phyloP scores from a whole-genome alignment of 148 eudicot genomes.

The Amaranthus palmeri region DNA sequence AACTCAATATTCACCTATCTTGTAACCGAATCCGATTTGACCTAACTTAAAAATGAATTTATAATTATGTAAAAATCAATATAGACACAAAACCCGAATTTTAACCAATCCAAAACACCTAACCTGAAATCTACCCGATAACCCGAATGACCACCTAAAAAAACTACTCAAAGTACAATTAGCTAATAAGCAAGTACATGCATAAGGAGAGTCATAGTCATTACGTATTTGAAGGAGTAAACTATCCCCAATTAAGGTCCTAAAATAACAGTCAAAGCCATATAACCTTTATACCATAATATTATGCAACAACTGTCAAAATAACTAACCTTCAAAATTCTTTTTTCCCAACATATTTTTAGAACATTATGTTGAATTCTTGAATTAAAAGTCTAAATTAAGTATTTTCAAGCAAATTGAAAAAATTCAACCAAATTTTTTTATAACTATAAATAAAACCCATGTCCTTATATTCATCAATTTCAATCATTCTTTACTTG shows the following conservation, averaged over 20 bases:
- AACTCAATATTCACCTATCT: too few relatives aligned
- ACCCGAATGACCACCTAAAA: too few relatives aligned
- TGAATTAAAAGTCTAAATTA: conserved; percentile 9
- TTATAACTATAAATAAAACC: background rate
- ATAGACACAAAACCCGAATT: background rate
- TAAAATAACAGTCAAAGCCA: background rate
- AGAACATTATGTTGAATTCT: conserved; percentile 11
- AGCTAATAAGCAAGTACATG: conserved; percentile 3
- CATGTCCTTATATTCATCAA: background rate
- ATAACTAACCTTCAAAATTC: conserved; percentile 14
- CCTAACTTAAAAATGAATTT: background rate
- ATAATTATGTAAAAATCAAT: too few relatives aligned
- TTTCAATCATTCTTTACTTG: background rate
- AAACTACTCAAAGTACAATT: too few relatives aligned
- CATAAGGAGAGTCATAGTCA: background rate
- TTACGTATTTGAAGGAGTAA: conserved; percentile 37
- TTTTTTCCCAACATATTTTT: background rate
- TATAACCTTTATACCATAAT: too few relatives aligned
- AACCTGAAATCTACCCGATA: background rate
- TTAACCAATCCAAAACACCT: background rate
- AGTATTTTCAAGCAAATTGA: background rate
- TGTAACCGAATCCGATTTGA: background rate
- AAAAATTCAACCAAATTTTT: background rate
- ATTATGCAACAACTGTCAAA: conserved; percentile 14
- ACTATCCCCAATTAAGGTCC: background rate